Evolutionary conservation across 1,284 basidiomycete species (phyloP).

Genomic region (Tilletia horrida): DNA sequence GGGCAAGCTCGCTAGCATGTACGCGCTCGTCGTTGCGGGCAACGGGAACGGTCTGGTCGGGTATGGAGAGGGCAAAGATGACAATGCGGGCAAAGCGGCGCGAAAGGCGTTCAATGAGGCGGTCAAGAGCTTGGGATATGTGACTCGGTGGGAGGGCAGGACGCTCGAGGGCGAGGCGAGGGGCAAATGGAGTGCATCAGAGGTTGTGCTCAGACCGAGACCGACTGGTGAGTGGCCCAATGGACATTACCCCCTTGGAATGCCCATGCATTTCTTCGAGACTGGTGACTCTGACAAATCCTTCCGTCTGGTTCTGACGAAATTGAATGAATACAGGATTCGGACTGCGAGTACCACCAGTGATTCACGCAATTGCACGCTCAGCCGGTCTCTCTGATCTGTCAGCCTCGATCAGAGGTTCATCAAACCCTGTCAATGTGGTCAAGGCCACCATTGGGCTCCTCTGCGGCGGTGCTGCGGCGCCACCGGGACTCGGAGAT

Average conservation of each 20-base stretch:
- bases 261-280: no score
- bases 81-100: constrained; percentile 62
- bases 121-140: constrained; percentile 79
- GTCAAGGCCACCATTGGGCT: constrained; percentile 58
- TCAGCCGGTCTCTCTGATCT: constrained; percentile 92
- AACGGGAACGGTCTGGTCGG: constrained; percentile 82
- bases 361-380: constrained; percentile 78
- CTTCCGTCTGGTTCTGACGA: neutral
- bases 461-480: constrained; percentile 47
- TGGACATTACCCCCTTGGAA: no score
- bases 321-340: constrained; percentile 76
- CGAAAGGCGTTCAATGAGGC: constrained; percentile 71
- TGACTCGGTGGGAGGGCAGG: constrained; percentile 80
- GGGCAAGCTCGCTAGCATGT: constrained; percentile 71
- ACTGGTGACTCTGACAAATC: no score
- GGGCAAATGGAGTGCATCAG: constrained; percentile 80
- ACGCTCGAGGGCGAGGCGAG: constrained; percentile 81
- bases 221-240: constrained; percentile 59
- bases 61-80: constrained; percentile 80
- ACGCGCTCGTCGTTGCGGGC: constrained; percentile 74
- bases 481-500: constrained; percentile 48
- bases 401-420: constrained; percentile 89
- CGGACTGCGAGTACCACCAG: constrained; percentile 82
- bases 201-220: constrained; percentile 76
- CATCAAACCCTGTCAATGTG: constrained; percentile 71